Base-by-base conservation (phyloP, 306 rosid genomes). In the Corylus heterophylla region DNA sequence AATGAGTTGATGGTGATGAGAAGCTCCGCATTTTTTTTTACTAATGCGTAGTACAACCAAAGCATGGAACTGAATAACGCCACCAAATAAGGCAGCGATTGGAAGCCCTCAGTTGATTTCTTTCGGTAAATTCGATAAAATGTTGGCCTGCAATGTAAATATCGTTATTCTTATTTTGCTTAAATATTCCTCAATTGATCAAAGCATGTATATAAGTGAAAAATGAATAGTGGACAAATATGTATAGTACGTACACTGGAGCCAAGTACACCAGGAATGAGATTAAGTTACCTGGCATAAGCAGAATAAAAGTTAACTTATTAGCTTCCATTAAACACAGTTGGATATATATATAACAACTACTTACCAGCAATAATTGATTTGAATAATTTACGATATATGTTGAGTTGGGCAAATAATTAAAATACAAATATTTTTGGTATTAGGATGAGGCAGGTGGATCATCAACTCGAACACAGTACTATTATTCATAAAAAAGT, bases 261-360 rank as follows among this genome's bases (percentile, higher is more conserved):
- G 99, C 96, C 76, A 95, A 81, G 93, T 84, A 95, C 7, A 95
- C 99, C 87, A 95, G 20, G 91, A 91, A 74, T 29, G 99, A 95
- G 47, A 95, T 78, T 42, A 93, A 75, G 64, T 95, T 93, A 35
- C 99, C 97, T 94, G 74, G 17, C 83, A 83, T 62, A 79, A 55
- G 82, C 45, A 76, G 17, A 27, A 12, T 58, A 68, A 12, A 31
- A 50, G 22, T 62, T 11, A 22, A 63, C 75, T 74, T 48, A 5
- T 31, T 59, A 12, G 8, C 61, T 74, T 48, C 17, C 42, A 17
- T 8, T 27, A 62, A 62, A 25, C 69, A 27, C 8, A 13, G 29
- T 6, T 12, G 13, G 71, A 37, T 2, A 39, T 39, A 3, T 42
- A 31, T 31, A 31, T 31, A 2, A 67, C 14, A 39, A 18, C 50